phyloP scores from a whole-genome alignment of 2,329 filamentous ascomycete genomes.

The Fusarium odoratissimum region DNA sequence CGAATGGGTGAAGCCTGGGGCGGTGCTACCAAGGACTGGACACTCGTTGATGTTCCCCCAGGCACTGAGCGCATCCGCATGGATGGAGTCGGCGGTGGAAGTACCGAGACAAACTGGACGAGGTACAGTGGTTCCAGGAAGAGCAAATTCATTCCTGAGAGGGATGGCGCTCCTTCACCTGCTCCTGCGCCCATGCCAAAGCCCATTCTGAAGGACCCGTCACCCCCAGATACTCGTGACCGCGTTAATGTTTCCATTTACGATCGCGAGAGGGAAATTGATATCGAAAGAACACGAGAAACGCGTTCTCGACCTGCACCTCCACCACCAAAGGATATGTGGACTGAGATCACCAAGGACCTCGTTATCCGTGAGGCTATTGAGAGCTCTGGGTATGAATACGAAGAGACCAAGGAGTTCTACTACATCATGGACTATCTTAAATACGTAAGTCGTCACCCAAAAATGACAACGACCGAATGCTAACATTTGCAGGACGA shows the following conservation, averaged over 20 bases:
- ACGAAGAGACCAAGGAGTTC: constrained; percentile 88
- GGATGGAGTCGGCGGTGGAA: constrained; percentile 81
- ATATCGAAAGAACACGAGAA: constrained; percentile 68
- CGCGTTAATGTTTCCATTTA: constrained; percentile 60
- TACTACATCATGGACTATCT: constrained; percentile 96
- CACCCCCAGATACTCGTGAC: constrained; percentile 48
- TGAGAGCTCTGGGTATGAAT: constrained; percentile 85
- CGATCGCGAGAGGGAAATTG: constrained; percentile 60
- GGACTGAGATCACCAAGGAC: constrained; percentile 98
- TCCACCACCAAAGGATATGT: constrained; percentile 73
- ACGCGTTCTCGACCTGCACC: constrained; percentile 53
- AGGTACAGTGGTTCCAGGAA: constrained; percentile 82
- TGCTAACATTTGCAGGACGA: constrained; percentile 72
- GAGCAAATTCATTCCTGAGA: constrained; percentile 78
- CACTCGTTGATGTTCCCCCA: constrained; percentile 84
- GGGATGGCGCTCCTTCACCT: constrained; percentile 60
- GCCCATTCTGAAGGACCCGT: constrained; percentile 43
- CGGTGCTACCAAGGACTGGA: constrained; percentile 81
- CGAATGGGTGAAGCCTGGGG: constrained; percentile 79
- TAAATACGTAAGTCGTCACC: constrained; percentile 74
- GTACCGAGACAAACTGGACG: constrained; percentile 81
- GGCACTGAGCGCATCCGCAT: constrained; percentile 85
- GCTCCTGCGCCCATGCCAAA: constrained; percentile 34
- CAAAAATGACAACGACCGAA: not conserved
- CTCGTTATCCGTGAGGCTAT: constrained; percentile 89